Base-by-base conservation (phyloP, 2,329 filamentous ascomycete species). In the Blastomyces silverae region DNA sequence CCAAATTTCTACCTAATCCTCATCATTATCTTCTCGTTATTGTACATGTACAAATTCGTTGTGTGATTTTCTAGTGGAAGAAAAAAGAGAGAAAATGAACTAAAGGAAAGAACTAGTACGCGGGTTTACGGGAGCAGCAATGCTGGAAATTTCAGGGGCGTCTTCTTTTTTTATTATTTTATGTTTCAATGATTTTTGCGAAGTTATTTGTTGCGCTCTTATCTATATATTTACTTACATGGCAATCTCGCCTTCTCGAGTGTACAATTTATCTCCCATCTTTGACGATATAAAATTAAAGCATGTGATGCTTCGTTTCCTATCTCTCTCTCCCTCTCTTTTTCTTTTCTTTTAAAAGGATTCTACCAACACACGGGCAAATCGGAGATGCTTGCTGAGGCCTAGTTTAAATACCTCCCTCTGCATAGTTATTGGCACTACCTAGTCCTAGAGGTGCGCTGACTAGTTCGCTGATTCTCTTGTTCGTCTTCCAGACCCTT, bases 11-110 rank as follows among this genome's bases (percentile, higher is more conserved):
- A 17, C 13, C 39, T 15, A 53, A 31, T 25, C 37, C 37, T 28
- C 56, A 28, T 44, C n/a, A 28, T 22, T 58, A 5, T 44, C 25
- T 58, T 25, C n/a, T 37, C n/a, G 44, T 58, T 58, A 37, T 58
- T 58, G 53, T 56, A 37, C 53, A 56, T 44, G 53, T 56, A 37
- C 53, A 37, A 56, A 56, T 37, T 56, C 34, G 31, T 56, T 37
- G 20, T 34, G 17, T 37, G n/a, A 31, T 56, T 17, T 37, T 20
- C 17, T 1, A 7, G 10, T 22, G 53, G 20, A 20, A 13, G 39
- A 7, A 11, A 39, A 56, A 57, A 57, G 11, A 4, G 53, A n/a
- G 2, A 10, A 39, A n/a, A 13, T 31, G 31, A 37, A 37, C 11
- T 37, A 37, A 37, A 57, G 53, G n/a, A 57, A 37, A 17, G 20